Base-by-base conservation (phyloP, 805 yeast species). In the Saturnispora quitensis region DNA sequence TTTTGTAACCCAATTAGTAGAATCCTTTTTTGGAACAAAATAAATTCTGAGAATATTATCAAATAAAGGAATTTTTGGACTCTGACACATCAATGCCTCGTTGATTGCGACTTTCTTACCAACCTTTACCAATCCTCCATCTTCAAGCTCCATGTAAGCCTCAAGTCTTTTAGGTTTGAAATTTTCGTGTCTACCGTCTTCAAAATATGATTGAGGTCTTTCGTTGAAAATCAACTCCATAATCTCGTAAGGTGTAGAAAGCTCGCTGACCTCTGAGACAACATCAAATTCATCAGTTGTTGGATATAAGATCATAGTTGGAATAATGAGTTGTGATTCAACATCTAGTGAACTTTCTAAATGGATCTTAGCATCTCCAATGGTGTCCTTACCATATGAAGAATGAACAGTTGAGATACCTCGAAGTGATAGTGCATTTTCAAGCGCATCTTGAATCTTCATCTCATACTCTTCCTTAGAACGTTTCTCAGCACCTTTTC, bases 121-220 rank as follows among this genome's bases (percentile, higher is more conserved):
- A 4, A 85, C 80, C 66, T 88, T 89, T 44, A 89, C 82, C 54
- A 91, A 73, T 0, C 97, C 97, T 48, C 97, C 97, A 2, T 80
- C 61, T 33, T 69, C 74, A 0, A 97, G 88, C 65, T 88, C 97
- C 81, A 87, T 81, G 66, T 75, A 91, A 5, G 84, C 84, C 48
- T 86, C 83, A 25, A 89, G 68, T 50, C 76, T 77, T 56, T 76
- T 79, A 4, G 76, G 66, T 0, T 73, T 69, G 63, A 89, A 88
- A 54, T 81, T 77, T 27, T 58, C 57, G 58, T 84, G 89, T 56
- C 75, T 78, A 5, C 83, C 82, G 43, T 75, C 78, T 43, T 74
- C 76, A 61, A 82, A 84, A 83, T 86, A 88, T 42, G 77, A 77
- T 7, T 76, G 76, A 3, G 90, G 89, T 60, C 89, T 75, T 43